These are phyloP conservation scores for Terfezia claveryi DNA, from an alignment of 495 filamentous ascomycete species.

Conservation along the genomic window DNA sequence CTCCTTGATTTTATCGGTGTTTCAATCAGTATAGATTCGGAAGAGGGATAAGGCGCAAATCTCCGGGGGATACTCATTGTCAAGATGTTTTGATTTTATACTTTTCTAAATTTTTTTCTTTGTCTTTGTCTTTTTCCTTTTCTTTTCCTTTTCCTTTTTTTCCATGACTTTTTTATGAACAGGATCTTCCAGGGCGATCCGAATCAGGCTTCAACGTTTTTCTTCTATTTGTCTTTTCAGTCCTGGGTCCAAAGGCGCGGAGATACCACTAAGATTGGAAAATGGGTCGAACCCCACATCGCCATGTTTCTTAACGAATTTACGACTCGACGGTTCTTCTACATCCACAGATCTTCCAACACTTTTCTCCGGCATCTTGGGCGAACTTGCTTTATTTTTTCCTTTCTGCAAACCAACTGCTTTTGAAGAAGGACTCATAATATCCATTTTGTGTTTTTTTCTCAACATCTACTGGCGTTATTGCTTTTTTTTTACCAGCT, in stretches of 20 bases:
- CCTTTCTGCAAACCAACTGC: neutral
- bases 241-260: neutral
- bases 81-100: conserved; percentile 24
- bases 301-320: neutral
- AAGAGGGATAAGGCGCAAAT: neutral
- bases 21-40: neutral
- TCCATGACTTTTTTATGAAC: neutral
- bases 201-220: neutral
- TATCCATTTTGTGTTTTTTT: neutral
- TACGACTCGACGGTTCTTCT: neutral
- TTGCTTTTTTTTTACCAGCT: neutral
- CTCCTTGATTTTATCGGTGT: neutral
- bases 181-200: neutral
- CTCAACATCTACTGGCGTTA: neutral
- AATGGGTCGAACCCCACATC: neutral
- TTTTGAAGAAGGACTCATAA: neutral
- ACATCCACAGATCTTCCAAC: neutral
- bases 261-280: neutral
- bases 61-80: conserved; percentile 4
- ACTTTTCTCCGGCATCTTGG: neutral
- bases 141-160: conserved; percentile 1
- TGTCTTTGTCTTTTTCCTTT: conserved; percentile 3
- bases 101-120: conserved; percentile 30
- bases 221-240: neutral
- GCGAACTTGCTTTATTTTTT: neutral